phyloP scores from a whole-genome alignment of 176 grass and related monocot species.

The Avena insularis region DNA sequence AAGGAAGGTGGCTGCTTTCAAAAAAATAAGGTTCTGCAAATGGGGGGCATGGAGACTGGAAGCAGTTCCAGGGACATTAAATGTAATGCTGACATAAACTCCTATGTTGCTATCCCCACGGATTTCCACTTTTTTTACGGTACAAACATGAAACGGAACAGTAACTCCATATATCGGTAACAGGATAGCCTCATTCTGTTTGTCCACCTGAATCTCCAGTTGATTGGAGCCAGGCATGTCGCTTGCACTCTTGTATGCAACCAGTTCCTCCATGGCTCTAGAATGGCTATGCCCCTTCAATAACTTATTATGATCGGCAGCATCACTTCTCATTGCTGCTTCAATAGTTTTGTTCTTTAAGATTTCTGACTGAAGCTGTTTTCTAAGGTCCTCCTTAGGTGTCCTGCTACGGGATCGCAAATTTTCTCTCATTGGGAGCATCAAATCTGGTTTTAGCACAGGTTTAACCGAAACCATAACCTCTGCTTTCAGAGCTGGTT shows the following conservation, averaged over 20 bases:
- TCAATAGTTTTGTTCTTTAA: constrained; percentile 86
- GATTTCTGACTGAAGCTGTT: constrained; percentile 83
- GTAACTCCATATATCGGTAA: constrained; percentile 86
- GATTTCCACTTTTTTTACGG: constrained; percentile 78
- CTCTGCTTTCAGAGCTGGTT: constrained; percentile 13
- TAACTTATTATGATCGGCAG: constrained; percentile 53
- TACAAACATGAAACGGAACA: constrained; percentile 94
- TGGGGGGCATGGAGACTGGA: neutral
- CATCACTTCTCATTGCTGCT: constrained; percentile 76
- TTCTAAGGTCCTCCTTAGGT: constrained; percentile 88
- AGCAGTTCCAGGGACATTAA: constrained; percentile 79
- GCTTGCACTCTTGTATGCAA: constrained; percentile 81
- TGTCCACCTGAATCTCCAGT: constrained; percentile 82
- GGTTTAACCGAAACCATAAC: neutral
- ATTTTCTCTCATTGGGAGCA: constrained; percentile 20
- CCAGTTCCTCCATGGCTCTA: constrained; percentile 69
- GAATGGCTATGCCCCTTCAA: constrained; percentile 57
- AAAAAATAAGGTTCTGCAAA: constrained; percentile 25
- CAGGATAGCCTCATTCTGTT: constrained; percentile 87
- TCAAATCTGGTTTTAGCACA: constrained; percentile 25
- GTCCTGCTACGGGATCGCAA: constrained; percentile 59
- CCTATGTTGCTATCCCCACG: constrained; percentile 79
- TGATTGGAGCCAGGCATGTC: constrained; percentile 72
- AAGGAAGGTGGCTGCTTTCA: constrained; percentile 61
- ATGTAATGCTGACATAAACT: constrained; percentile 72